phyloP scores from a whole-genome alignment of 2,329 filamentous ascomycete genomes.

The Fusarium sp. region DNA sequence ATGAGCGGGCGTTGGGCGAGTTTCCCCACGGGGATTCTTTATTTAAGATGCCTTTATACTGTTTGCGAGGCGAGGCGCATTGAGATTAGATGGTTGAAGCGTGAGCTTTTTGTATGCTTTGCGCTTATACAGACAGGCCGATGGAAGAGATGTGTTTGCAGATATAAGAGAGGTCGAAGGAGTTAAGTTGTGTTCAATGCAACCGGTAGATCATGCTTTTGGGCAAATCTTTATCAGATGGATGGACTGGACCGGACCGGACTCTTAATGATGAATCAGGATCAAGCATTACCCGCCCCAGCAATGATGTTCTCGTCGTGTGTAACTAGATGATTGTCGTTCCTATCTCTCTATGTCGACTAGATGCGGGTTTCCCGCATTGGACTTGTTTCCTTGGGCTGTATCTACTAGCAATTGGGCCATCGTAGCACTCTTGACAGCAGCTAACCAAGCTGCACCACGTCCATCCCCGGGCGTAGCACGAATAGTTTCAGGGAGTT shows the following conservation, averaged over 20 bases:
- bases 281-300: slow-evolving; percentile 53
- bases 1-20: slow-evolving; percentile 41
- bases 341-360: background rate
- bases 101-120: slow-evolving; percentile 18
- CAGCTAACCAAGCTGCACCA: slow-evolving; percentile 6
- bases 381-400: background rate
- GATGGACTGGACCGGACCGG: background rate
- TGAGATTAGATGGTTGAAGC: slow-evolving; percentile 23
- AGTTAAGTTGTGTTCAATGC: background rate
- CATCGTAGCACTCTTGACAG: background rate
- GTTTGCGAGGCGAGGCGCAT: slow-evolving; percentile 28
- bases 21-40: slow-evolving; percentile 13
- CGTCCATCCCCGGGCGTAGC: slow-evolving; percentile 6
- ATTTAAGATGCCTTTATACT: slow-evolving; percentile 21
- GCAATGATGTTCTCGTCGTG: slow-evolving; percentile 35
- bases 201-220: slow-evolving; percentile 11
- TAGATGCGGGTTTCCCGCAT: background rate
- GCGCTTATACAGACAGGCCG: slow-evolving; percentile 15
- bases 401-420: background rate
- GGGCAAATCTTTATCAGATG: background rate
- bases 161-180: background rate
- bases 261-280: slow-evolving; percentile 14
- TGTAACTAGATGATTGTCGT: background rate
- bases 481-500: background rate
- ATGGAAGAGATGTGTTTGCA: background rate